Conservation (phyloP, 2,329 filamentous ascomycete genomes). For the Xylariaceae sp. region DNA sequence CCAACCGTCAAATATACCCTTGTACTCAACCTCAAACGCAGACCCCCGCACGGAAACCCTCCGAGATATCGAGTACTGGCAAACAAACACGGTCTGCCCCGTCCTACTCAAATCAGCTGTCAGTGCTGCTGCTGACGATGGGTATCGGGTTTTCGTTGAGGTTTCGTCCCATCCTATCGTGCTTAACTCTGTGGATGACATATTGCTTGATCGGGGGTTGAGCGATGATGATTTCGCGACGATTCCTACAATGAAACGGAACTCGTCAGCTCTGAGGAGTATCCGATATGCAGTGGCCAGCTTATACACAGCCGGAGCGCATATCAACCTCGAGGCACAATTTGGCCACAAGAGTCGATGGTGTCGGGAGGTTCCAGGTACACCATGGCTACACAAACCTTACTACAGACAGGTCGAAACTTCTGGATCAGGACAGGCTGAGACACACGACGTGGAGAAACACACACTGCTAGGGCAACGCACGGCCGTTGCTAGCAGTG, state of each 20-base stretch:
- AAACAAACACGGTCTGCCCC: conserved; percentile 47
- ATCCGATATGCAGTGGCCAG: neutral
- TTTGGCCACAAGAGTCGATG: conserved; percentile 13
- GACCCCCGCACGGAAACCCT: conserved; percentile 33
- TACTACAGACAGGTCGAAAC: conserved; percentile 37
- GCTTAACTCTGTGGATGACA: conserved; percentile 49
- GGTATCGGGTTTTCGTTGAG: conserved; percentile 48
- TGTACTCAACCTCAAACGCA: conserved; percentile 45
- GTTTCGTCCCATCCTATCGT: conserved; percentile 50
- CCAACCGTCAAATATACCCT: conserved; percentile 30
- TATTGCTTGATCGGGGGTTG: conserved; percentile 38
- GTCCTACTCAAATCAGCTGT: conserved; percentile 46
- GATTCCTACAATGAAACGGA: conserved; percentile 41
- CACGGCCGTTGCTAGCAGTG: conserved; percentile 37
- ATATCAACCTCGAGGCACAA: conserved; percentile 10
- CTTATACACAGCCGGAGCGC: conserved; percentile 1
- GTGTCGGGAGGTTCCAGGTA: conserved; percentile 30
- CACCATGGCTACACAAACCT: conserved; percentile 31
- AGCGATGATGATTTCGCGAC: conserved; percentile 40
- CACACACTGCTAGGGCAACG: conserved; percentile 45
- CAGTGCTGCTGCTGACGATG: conserved; percentile 41
- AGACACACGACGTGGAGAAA: conserved; percentile 41
- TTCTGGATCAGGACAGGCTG: neutral
- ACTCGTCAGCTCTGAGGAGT: conserved; percentile 29
- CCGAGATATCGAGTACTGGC: conserved; percentile 45